Conservation (phyloP, 2,329 filamentous ascomycete genomes). For the Fusarium sp. region DNA sequence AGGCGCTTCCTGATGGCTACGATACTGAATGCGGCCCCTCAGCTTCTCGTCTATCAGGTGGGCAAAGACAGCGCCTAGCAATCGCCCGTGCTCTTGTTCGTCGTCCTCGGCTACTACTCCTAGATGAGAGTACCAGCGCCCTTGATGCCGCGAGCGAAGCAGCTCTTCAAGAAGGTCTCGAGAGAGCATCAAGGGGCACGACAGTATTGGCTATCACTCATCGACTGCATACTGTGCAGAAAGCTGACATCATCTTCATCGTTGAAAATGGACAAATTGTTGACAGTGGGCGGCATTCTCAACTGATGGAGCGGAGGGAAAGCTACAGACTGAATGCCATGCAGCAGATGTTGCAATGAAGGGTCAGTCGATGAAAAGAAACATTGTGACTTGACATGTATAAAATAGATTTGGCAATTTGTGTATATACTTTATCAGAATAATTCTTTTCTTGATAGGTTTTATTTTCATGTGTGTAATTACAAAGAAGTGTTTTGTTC, state of each 20-base stretch:
- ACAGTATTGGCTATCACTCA: constrained; percentile 69
- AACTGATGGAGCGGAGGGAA: constrained; percentile 62
- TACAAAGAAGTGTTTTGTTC: neutral
- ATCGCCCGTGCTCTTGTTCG: constrained; percentile 81
- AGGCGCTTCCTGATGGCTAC: constrained; percentile 70
- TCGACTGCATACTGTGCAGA: constrained; percentile 63
- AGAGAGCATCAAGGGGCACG: constrained; percentile 61
- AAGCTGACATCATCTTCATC: constrained; percentile 65
- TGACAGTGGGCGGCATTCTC: constrained; percentile 61
- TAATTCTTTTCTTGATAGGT: neutral
- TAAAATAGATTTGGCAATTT: neutral
- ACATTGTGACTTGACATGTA: neutral
- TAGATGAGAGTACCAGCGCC: constrained; percentile 84
- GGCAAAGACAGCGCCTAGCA: constrained; percentile 79
- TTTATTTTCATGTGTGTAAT: neutral
- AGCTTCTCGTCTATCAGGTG: constrained; percentile 77
- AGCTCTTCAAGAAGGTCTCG: constrained; percentile 69
- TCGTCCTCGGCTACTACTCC: constrained; percentile 71
- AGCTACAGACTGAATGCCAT: constrained; percentile 61
- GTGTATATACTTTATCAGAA: neutral
- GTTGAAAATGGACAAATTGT: constrained; percentile 62
- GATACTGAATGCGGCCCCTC: constrained; percentile 74
- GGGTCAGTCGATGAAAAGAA: neutral
- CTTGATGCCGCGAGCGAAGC: constrained; percentile 76
- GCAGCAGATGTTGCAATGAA: constrained; percentile 56